Base-by-base conservation (phyloP, 1,284 basidiomycete genomes). In the Puccinia horiana region DNA sequence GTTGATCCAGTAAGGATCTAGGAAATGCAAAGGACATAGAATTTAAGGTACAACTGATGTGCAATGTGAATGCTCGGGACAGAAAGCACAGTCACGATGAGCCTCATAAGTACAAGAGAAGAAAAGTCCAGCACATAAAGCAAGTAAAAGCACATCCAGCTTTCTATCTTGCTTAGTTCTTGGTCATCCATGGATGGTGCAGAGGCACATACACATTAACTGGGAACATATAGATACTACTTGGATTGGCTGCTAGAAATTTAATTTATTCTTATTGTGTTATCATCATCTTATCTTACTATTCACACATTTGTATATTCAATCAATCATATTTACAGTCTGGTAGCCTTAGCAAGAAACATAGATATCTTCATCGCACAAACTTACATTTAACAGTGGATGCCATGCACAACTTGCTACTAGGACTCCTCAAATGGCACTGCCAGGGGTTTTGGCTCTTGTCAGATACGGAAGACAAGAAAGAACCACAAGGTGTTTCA, bases 371-470 rank as follows among this genome's bases (percentile, higher is more conserved):
- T 49, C 42, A 8, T 44, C 42, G n/a, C n/a, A n/a, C n/a, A n/a
- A n/a, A 26, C 8, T 61, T 26, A 26, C 11, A 35, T 44, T 12
- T 6, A 49, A 6, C 18, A 44, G 42, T 74, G 6, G 72, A 74
- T 74, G 12, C 44, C 3, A 74, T 74, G 72, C 44, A 74, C 72
- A 74, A 52, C 23, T 52, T 74, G 2, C 40, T 49, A 3, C 29
- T 74, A 20, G 72, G 72, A 26, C 5, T 74, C 1, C 29, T 74
- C 29, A 26, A 47, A 47, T 32, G 72, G 72, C 72, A 74, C 37
- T 74, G 72, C 29, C 72, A 37, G 20, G 2, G 32, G 2, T 74
- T 74, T 52, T 49, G 72, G 72, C 12, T 9, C 1, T 49, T 74
- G 72, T 4, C 47, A 1, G 72, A 74, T 20, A 44, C 6, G 42